These are phyloP conservation scores for Conticribra guillardii DNA, from an alignment of 108 stramenopile genomes.

Conservation along the genomic window DNA sequence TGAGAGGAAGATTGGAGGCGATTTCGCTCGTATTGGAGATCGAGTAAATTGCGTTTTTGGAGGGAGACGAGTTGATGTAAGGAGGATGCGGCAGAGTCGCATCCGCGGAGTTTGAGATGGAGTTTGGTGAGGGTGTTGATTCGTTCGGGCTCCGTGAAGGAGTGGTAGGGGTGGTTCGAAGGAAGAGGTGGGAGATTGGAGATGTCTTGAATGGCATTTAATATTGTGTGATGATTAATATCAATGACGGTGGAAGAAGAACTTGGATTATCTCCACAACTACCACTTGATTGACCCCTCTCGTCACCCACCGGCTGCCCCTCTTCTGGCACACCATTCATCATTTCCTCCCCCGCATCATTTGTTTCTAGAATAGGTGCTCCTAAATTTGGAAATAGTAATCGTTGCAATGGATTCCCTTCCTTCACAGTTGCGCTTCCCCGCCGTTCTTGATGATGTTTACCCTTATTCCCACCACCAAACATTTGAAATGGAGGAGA, in stretches of 20 bases:
- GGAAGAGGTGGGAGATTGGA: not conserved
- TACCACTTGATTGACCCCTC: too few relatives aligned
- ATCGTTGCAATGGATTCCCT: not conserved
- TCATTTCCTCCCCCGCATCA: not conserved
- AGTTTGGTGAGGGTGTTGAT: not conserved
- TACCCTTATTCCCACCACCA: not conserved
- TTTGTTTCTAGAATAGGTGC: too few relatives aligned
- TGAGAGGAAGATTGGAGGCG: not conserved
- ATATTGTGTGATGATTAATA: not conserved
- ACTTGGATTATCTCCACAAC: too few relatives aligned
- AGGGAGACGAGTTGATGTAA: constrained; percentile 12
- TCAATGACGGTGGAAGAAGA: too few relatives aligned
- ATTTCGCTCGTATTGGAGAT: constrained; percentile 14
- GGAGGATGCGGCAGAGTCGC: constrained; percentile 18
- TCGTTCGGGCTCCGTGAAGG: not conserved
- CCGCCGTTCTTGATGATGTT: not conserved
- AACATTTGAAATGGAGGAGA: not conserved
- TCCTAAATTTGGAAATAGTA: not conserved
- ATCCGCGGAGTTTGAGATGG: constrained; percentile 24
- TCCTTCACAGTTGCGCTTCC: not conserved
- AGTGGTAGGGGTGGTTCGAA: not conserved
- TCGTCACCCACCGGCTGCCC: too few relatives aligned
- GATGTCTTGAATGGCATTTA: not conserved
- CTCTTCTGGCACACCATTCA: not conserved
- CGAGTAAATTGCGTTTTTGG: constrained; percentile 10